Evolutionary conservation across 352 stramenopile genomes (phyloP).

Genomic region (Pythium chondricola): DNA sequence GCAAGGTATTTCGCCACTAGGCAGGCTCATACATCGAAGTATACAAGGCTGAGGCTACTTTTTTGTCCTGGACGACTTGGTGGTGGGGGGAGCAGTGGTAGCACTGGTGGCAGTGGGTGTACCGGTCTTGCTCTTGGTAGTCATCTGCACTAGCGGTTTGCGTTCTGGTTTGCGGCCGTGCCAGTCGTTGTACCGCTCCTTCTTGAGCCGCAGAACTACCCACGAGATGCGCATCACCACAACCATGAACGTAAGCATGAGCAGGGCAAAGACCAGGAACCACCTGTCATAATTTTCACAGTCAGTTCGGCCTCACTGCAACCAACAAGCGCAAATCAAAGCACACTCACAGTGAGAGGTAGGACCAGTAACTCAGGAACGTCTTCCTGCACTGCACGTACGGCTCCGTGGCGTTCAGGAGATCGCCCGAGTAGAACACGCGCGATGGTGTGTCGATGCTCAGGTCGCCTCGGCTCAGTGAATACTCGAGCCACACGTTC

Average conservation of each 20-base stretch:
- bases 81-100: not conserved
- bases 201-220: constrained; percentile 12
- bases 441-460: constrained; percentile 1
- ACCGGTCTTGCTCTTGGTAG: not conserved
- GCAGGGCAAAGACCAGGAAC: constrained; percentile 12
- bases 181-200: constrained; percentile 11
- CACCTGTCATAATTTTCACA: constrained; percentile 18
- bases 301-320: too few relatives aligned
- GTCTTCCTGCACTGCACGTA: constrained; percentile 20
- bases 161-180: constrained; percentile 15
- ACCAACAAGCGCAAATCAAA: not conserved
- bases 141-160: constrained; percentile 14
- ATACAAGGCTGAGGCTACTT: constrained; percentile 1
- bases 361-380: constrained; percentile 23
- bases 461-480: not conserved
- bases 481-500: constrained; percentile 13
- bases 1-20: too few relatives aligned
- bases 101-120: not conserved
- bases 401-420: not conserved
- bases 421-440: not conserved
- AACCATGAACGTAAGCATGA: constrained; percentile 13
- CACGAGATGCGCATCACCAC: constrained; percentile 19
- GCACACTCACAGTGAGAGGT: constrained; percentile 18
- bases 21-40: too few relatives aligned
- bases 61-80: not conserved